Evolutionary conservation across 2,329 filamentous ascomycete genomes (phyloP).

Genomic region (Paracorniculantispora psalliotae): DNA sequence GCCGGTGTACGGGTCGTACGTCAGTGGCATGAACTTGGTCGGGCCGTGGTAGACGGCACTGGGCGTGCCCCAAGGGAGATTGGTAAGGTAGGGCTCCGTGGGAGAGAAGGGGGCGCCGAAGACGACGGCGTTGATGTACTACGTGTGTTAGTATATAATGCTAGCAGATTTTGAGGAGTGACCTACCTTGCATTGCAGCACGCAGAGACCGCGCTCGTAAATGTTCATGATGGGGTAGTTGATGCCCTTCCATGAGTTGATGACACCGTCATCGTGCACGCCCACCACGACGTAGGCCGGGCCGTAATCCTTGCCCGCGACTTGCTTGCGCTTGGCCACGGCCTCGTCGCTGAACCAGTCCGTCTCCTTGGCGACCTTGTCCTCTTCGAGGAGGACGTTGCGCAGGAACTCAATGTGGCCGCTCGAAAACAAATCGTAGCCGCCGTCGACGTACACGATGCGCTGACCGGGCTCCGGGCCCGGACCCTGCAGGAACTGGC

Average conservation of each 20-base stretch:
- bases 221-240: constrained; percentile 99
- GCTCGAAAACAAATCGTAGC: constrained; percentile 93
- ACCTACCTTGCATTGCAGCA: constrained; percentile 84
- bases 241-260: constrained; percentile 93
- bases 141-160: constrained; percentile 18
- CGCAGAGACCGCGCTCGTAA: constrained; percentile 90
- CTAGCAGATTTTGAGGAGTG: not conserved
- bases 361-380: constrained; percentile 57
- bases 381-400: constrained; percentile 68
- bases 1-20: constrained; percentile 74
- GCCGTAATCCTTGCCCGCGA: constrained; percentile 65
- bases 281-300: constrained; percentile 88
- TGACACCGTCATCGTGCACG: constrained; percentile 89
- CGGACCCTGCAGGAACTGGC: constrained; percentile 64
- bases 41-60: constrained; percentile 92
- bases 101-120: constrained; percentile 89
- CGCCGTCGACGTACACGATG: constrained; percentile 91
- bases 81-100: constrained; percentile 69
- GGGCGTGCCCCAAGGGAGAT: constrained; percentile 69
- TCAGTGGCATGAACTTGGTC: constrained; percentile 79
- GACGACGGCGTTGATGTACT: constrained; percentile 84
- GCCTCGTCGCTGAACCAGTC: constrained; percentile 72
- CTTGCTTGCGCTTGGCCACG: constrained; percentile 55
- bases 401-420: constrained; percentile 95
- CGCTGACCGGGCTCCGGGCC: constrained; percentile 71